These are phyloP conservation scores for Fusarium papillatum DNA, from an alignment of 2,329 filamentous ascomycete genomes.

Conservation along the genomic window DNA sequence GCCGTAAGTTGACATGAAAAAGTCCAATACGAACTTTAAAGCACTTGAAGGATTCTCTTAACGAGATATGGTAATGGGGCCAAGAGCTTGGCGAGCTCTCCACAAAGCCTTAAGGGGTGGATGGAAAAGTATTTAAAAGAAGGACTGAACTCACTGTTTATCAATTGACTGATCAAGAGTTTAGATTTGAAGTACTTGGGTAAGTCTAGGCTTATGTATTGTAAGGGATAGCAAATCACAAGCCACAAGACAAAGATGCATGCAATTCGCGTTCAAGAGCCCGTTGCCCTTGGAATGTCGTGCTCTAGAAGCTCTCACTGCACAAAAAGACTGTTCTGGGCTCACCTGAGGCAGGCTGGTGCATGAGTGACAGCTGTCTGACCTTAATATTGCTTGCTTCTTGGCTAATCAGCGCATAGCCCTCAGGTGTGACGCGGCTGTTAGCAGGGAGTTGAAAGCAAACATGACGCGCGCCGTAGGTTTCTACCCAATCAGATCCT, in stretches of 20 bases:
- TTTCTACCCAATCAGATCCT: background rate
- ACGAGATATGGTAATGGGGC: constrained; percentile 1
- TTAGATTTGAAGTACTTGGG: background rate
- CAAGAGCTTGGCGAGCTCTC: background rate
- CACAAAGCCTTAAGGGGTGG: background rate
- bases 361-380: background rate
- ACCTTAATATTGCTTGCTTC: background rate
- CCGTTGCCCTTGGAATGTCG: background rate
- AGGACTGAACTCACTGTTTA: background rate
- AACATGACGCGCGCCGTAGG: background rate
- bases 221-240: background rate
- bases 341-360: background rate
- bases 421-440: background rate
- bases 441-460: background rate
- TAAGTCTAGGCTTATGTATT: background rate
- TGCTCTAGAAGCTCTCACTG: background rate
- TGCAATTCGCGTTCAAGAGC: background rate
- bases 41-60: background rate
- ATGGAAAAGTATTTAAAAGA: background rate
- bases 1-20: background rate
- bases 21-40: background rate
- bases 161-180: background rate
- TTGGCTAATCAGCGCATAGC: constrained; percentile 1
- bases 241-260: background rate
- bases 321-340: background rate